A percentile compares a stretch with the other conserved stretches of the same genome.
Conservation (phyloP, 2,329 filamentous ascomycete genomes). For the Thyridium curvatum region DNA sequence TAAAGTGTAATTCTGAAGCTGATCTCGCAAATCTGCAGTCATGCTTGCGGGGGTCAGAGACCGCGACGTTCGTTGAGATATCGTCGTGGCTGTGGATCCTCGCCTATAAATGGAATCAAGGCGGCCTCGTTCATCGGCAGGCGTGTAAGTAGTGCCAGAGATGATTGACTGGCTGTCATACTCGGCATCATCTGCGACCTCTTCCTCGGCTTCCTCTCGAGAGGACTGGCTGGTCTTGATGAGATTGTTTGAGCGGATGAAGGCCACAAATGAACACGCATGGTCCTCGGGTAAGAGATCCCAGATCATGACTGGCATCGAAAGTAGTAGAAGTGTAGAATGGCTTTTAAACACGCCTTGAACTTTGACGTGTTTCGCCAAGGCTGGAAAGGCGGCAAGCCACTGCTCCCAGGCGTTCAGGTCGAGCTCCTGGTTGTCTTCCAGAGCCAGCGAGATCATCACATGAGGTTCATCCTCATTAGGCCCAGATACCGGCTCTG, state of each 20-base stretch:
- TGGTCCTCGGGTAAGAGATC: constrained; percentile 51
- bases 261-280: constrained; percentile 52
- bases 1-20: no score
- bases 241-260: constrained; percentile 53
- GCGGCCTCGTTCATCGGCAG: constrained; percentile 9
- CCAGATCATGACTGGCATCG: constrained; percentile 54
- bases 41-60: no score
- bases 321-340: constrained; percentile 51
- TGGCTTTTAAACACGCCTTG: constrained; percentile 57
- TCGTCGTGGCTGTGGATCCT: no score
- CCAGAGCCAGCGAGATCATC: constrained; percentile 53
- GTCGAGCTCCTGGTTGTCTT: constrained; percentile 50
- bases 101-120: no score
- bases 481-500: constrained; percentile 28
- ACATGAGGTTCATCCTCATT: constrained; percentile 53
- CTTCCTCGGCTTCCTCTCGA: constrained; percentile 6
- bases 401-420: constrained; percentile 54
- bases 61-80: no score
- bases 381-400: constrained; percentile 47
- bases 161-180: constrained; percentile 19
- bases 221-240: constrained; percentile 21
- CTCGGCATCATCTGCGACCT: constrained; percentile 7
- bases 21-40: no score
- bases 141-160: constrained; percentile 20
- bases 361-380: constrained; percentile 55